phyloP scores from a whole-genome alignment of 345 rosid genomes.

The Bretschneidera sinensis region DNA sequence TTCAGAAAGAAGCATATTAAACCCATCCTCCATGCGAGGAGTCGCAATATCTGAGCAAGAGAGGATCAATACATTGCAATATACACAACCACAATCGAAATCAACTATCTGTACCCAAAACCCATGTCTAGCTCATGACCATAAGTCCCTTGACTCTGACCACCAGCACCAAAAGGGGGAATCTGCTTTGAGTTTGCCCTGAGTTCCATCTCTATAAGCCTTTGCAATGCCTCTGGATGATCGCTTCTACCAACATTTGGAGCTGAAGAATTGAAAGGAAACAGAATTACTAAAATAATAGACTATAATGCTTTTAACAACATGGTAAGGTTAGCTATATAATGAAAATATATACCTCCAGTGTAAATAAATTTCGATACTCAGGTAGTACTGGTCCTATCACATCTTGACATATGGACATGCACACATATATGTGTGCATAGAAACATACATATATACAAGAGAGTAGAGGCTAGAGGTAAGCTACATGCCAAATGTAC shows the following conservation, averaged over 20 bases:
- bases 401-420: too few species aligned
- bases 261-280: too few species aligned
- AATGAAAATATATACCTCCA: too few species aligned
- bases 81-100: slow-evolving; percentile 18
- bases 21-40: background rate
- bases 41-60: slow-evolving; percentile 22
- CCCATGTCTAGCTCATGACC: slow-evolving; percentile 77
- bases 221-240: slow-evolving; percentile 68
- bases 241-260: slow-evolving; percentile 40
- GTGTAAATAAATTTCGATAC: too few species aligned
- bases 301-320: too few species aligned
- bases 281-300: too few species aligned
- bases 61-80: slow-evolving; percentile 11
- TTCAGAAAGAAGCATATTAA: slow-evolving; percentile 13
- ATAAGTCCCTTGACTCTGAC: slow-evolving; percentile 48
- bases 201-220: slow-evolving; percentile 73
- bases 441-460: too few species aligned
- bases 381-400: too few species aligned
- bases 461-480: too few species aligned
- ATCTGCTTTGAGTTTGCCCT: slow-evolving; percentile 61
- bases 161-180: slow-evolving; percentile 36
- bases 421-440: too few species aligned
- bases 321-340: too few species aligned
- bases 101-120: slow-evolving; percentile 57
- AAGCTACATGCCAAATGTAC: too few species aligned